Conservation (phyloP, 148 eudicot genomes). For the Fallopia convolvulus region DNA sequence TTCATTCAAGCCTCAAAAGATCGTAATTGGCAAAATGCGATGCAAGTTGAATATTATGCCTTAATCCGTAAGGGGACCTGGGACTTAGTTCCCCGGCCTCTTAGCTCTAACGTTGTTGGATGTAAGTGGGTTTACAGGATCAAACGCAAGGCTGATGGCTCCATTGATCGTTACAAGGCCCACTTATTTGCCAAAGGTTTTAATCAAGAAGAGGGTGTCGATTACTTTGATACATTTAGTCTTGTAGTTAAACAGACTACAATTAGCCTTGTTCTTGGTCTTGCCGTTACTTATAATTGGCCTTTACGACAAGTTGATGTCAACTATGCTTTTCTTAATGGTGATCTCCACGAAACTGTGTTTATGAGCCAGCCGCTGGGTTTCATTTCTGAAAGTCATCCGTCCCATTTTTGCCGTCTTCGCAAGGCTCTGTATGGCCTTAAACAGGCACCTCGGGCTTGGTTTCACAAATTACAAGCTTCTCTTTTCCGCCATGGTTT, state of each 20-base stretch:
- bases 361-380: no score
- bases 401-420: no score
- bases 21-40: neutral
- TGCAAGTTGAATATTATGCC: neutral
- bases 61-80: conserved; percentile 3
- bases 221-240: conserved; percentile 17
- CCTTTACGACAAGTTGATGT: neutral
- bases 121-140: conserved; percentile 15
- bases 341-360: neutral
- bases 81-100: conserved; percentile 12
- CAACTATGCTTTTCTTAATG: conserved; percentile 13
- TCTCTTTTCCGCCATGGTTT: no score
- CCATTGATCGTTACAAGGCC: conserved; percentile 16
- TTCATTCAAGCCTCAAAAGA: conserved; percentile 1
- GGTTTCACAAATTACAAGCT: no score
- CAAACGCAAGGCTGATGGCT: conserved; percentile 9
- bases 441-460: no score
- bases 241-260: conserved; percentile 16
- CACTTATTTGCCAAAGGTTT: conserved; percentile 17
- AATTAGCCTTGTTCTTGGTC: neutral
- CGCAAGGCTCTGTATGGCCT: no score
- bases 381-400: no score
- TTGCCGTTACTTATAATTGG: neutral
- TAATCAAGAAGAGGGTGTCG: conserved; percentile 15
- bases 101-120: conserved; percentile 12